Percentiles rank a stretch among this genome's conserved stretches.
Conservation (phyloP, 495 filamentous ascomycete genomes). For the Talaromyces liani region DNA sequence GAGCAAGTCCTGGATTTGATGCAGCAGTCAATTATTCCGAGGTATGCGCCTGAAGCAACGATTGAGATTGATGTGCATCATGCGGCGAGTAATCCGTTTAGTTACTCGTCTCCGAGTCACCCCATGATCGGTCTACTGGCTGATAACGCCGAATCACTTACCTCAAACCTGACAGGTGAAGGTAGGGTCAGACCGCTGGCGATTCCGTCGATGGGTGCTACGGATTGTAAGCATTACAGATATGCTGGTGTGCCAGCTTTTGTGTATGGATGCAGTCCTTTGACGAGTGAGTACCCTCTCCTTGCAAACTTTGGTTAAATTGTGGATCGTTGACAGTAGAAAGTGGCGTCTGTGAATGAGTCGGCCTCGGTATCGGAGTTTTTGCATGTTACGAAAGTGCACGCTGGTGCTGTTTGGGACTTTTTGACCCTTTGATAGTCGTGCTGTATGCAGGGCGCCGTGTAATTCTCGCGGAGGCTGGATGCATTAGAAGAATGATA, state of each 20-base stretch:
- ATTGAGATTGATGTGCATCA: background rate
- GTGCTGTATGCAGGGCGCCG: no score
- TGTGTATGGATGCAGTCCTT: conserved; percentile 5
- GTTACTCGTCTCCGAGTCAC: background rate
- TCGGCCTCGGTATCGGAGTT: background rate
- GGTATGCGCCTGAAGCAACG: background rate
- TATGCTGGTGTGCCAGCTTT: conserved; percentile 1
- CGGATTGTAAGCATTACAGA: conserved; percentile 4
- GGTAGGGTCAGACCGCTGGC: background rate
- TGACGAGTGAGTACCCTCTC: background rate
- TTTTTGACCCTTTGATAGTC: background rate
- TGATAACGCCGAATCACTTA: background rate
- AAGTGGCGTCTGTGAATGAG: conserved; percentile 5
- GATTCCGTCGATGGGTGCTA: background rate
- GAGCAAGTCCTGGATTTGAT: background rate
- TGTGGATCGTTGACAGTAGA: background rate
- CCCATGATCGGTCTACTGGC: background rate
- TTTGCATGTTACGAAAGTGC: conserved; percentile 4
- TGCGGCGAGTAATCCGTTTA: conserved; percentile 1
- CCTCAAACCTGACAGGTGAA: background rate
- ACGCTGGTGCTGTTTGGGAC: conserved; percentile 2
- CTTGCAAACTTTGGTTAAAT: no score
- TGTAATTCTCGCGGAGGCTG: no score
- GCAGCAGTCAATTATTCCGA: background rate
- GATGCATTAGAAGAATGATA: background rate